phyloP scores from a whole-genome alignment of 495 filamentous ascomycete genomes.

The Aspergillus coremiiformis region DNA sequence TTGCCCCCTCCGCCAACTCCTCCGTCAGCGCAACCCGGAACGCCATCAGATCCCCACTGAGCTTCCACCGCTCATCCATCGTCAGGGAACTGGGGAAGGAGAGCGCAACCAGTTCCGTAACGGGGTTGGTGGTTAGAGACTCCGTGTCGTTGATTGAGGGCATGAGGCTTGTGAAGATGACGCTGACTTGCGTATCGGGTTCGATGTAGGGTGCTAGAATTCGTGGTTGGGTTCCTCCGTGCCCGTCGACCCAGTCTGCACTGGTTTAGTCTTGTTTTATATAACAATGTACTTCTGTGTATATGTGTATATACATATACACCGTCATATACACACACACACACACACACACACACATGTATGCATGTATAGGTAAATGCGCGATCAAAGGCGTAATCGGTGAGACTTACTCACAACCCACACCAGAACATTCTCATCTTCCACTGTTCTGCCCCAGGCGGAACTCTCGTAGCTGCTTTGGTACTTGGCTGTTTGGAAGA shows the following conservation, averaged over 20 bases:
- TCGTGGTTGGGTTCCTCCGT: slow-evolving; percentile 14
- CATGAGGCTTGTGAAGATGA: slow-evolving; percentile 28
- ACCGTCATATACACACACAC: too few species aligned
- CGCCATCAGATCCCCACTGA: slow-evolving; percentile 23
- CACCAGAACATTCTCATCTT: slow-evolving; percentile 31
- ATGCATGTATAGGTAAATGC: too few species aligned
- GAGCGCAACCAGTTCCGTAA: slow-evolving; percentile 34
- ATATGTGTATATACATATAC: too few species aligned
- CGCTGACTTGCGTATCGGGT: slow-evolving; percentile 12
- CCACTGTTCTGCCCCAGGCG: slow-evolving; percentile 33
- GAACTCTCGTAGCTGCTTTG: slow-evolving; percentile 35
- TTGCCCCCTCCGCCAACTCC: slow-evolving; percentile 24
- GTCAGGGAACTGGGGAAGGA: slow-evolving; percentile 25
- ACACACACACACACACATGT: too few species aligned
- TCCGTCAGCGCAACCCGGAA: slow-evolving; percentile 31
- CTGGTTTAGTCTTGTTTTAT: too few species aligned
- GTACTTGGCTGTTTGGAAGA: slow-evolving; percentile 23
- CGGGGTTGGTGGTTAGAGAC: slow-evolving; percentile 30
- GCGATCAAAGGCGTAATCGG: too few species aligned
- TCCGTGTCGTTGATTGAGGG: slow-evolving; percentile 26
- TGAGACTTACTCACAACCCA: slow-evolving; percentile 33
- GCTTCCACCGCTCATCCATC: slow-evolving; percentile 11
- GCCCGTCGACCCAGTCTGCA: slow-evolving; percentile 36
- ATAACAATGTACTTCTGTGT: too few species aligned
- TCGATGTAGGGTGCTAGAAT: slow-evolving; percentile 24